A percentile compares a stretch with the other conserved stretches of the same genome.
Conservation (phyloP, 2,329 filamentous ascomycete species). For the Phaeosphaeriaceae sp. region DNA sequence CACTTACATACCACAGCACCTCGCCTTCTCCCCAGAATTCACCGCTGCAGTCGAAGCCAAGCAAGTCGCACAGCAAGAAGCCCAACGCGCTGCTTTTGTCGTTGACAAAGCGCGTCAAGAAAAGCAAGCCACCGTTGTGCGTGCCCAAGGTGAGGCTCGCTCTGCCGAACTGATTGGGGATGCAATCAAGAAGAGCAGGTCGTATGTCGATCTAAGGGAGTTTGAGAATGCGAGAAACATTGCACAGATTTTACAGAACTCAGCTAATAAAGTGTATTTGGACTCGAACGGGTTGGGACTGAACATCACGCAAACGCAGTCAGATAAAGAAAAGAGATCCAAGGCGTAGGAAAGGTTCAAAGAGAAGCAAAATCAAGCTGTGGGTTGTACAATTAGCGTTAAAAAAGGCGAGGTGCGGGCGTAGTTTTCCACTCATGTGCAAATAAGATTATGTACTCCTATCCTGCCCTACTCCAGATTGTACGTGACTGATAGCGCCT, state of each 20-base stretch:
- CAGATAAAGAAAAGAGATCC: slow-evolving; percentile 49
- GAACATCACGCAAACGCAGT: slow-evolving; percentile 68
- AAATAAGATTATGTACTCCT: slow-evolving; percentile 19
- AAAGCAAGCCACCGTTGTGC: slow-evolving; percentile 98
- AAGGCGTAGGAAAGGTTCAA: slow-evolving; percentile 20
- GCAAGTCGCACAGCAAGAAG: slow-evolving; percentile 83
- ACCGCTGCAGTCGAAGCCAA: slow-evolving; percentile 73
- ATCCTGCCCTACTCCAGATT: neutral
- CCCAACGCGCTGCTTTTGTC: slow-evolving; percentile 93
- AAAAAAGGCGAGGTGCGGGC: slow-evolving; percentile 24
- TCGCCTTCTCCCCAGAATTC: slow-evolving; percentile 73
- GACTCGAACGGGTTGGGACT: slow-evolving; percentile 89
- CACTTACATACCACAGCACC: slow-evolving; percentile 57
- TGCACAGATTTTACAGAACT: slow-evolving; percentile 85
- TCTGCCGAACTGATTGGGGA: slow-evolving; percentile 98
- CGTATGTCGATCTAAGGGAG: slow-evolving; percentile 95
- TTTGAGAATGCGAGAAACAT: slow-evolving; percentile 95
- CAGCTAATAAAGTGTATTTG: slow-evolving; percentile 92
- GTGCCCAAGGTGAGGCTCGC: slow-evolving; percentile 97
- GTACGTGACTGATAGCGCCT: neutral
- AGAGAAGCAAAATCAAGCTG: neutral
- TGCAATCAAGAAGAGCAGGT: slow-evolving; percentile 98
- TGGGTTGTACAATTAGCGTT: slow-evolving; percentile 32
- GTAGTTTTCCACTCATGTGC: slow-evolving; percentile 45
- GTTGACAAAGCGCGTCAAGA: slow-evolving; percentile 99